phyloP scores from a whole-genome alignment of 768 basidiomycete genomes.

The Boletus coccyginus region DNA sequence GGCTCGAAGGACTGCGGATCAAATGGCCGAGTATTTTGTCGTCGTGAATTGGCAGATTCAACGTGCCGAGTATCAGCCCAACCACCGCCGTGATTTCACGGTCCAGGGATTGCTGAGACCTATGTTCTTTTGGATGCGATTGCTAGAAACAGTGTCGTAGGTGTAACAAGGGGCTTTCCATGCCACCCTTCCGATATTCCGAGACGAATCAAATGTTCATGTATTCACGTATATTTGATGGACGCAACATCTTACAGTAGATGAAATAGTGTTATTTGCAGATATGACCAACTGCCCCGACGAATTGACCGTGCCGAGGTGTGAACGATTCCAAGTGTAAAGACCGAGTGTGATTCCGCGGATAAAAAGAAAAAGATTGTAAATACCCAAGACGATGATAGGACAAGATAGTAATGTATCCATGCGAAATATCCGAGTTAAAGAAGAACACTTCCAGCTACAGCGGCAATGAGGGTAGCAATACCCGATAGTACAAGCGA shows the following conservation, averaged over 20 bases:
- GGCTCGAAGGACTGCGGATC: constrained; percentile 88
- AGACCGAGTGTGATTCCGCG: neutral
- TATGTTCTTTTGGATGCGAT: constrained; percentile 1
- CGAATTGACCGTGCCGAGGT: neutral
- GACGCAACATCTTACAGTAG: neutral
- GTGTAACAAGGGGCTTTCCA: neutral
- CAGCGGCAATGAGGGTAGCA: constrained; percentile 20
- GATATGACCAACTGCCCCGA: neutral
- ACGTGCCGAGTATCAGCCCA: neutral
- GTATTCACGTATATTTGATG: constrained; percentile 16
- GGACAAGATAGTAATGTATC: constrained; percentile 11
- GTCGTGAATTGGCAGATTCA: constrained; percentile 9
- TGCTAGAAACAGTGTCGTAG: neutral
- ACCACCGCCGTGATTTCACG: neutral
- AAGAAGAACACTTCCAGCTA: constrained; percentile 23
- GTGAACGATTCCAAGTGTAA: neutral
- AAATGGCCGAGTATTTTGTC: constrained; percentile 81
- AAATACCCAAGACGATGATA: constrained; percentile 1
- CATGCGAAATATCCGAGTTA: constrained; percentile 7
- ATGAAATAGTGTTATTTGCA: constrained; percentile 6
- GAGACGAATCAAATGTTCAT: constrained; percentile 2
- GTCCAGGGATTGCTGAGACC: neutral
- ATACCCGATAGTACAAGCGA: constrained; percentile 25
- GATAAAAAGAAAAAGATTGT: neutral
- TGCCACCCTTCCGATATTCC: neutral